Evolutionary conservation across 495 filamentous ascomycete species (phyloP), one percentile per base, ranked within the genome.

Genomic region (Aspergillus leporis): DNA sequence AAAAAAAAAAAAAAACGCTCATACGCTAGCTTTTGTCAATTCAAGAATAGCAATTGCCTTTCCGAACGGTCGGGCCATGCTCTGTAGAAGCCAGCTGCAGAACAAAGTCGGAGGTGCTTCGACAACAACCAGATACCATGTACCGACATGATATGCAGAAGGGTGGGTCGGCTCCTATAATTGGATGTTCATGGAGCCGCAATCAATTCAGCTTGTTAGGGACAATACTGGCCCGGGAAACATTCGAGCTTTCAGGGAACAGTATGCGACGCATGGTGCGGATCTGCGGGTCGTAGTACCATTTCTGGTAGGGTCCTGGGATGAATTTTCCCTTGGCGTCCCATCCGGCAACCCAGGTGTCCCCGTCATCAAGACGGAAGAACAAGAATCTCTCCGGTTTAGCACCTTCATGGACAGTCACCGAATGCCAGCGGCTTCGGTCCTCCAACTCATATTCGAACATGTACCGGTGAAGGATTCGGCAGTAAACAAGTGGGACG

Each of bases 381-480:
- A 79, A 79, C 53, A 75, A 55, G 36, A 77, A 66, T 62, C 68
- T 64, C 54, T 76, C 73, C 5, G 74, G 66, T 13, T 66, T 63
- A 30, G 59, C 66, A 36, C 73, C 75, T 25, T 74, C 70, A 47
- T 72, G 67, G 47, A 73, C 51, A 10, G 60, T 64, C 23, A 77
- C 75, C 18, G 67, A 65, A 56, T 72, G 70, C 71, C 70, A 79
- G 61, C 68, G 71, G 56, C 75, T 77, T 56, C 77, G 70, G 7
- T 75, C 70, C 23, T 78, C 70, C 55, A 79, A 66, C 50, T 79
- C 77, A 25, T 68, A 61, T 52, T 78, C 74, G 50, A 79, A 77
- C 52, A 79, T 70, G 64, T 78, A 77, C 19, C 74, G 73, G 61
- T 79, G 77, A 38, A 79, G 74, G 51, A 78, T 77, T 51, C 77